Evolutionary conservation across 1,139 yeast species (phyloP).

Genomic region (Blastobotrys malaysiensis): DNA sequence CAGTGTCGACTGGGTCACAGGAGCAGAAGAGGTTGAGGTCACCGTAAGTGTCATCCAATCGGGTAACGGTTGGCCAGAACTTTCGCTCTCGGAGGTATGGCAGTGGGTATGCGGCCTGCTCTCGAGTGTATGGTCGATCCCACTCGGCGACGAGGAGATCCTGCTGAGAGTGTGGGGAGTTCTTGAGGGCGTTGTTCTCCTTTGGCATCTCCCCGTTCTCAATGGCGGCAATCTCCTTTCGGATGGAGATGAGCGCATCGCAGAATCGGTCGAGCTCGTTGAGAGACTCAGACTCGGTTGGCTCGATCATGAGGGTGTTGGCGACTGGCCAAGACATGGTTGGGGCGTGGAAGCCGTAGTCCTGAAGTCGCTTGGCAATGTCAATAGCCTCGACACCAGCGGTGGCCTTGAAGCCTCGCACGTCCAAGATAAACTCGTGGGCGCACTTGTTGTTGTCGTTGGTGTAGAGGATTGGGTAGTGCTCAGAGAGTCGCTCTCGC

Average conservation of each 20-base stretch:
- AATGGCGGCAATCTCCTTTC: constrained; percentile 74
- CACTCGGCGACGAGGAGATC: constrained; percentile 74
- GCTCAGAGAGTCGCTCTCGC: constrained; percentile 67
- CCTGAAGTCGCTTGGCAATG: constrained; percentile 93
- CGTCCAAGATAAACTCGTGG: constrained; percentile 90
- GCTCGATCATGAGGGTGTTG: constrained; percentile 95
- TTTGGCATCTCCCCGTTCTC: constrained; percentile 54
- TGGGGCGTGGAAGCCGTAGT: constrained; percentile 98
- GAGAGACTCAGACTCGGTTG: constrained; percentile 89
- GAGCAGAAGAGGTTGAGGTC: constrained; percentile 91
- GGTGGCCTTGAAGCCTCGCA: constrained; percentile 70
- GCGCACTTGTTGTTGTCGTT: constrained; percentile 76
- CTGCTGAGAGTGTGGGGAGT: constrained; percentile 86
- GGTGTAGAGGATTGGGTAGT: constrained; percentile 73
- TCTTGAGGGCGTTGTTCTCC: constrained; percentile 68
- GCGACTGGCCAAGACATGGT: constrained; percentile 99
- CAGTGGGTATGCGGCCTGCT: constrained; percentile 89
- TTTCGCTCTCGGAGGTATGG: constrained; percentile 65
- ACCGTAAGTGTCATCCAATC: constrained; percentile 92
- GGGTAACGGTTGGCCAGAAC: constrained; percentile 93
- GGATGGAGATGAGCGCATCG: constrained; percentile 78
- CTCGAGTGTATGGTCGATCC: constrained; percentile 85
- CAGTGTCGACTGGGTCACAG: constrained; percentile 43
- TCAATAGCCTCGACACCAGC: constrained; percentile 91
- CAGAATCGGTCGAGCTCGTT: constrained; percentile 87